These are phyloP conservation scores for Terfezia boudieri DNA, from an alignment of 495 filamentous ascomycete species.

Conservation along the genomic window DNA sequence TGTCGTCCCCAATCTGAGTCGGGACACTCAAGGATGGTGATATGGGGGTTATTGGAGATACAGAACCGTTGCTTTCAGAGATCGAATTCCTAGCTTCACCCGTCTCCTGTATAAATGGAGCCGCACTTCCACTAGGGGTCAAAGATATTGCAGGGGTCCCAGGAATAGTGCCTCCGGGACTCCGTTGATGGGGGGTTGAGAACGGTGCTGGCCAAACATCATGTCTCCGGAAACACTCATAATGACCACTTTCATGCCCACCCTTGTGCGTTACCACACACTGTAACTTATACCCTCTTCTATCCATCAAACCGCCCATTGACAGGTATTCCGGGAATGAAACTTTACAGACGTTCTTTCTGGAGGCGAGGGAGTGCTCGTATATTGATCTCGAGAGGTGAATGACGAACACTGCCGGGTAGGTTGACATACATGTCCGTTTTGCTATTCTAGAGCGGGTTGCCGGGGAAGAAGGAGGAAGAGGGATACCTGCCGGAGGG, in stretches of 20 bases:
- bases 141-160: constrained; percentile 19
- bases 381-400: constrained; percentile 87
- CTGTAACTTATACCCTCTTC: constrained; percentile 62
- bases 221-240: constrained; percentile 91
- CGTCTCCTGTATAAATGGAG: background rate
- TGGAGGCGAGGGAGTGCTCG: constrained; percentile 45
- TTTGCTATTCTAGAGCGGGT: constrained; percentile 69
- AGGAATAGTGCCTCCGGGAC: constrained; percentile 31
- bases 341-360: constrained; percentile 87
- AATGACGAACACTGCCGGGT: constrained; percentile 73
- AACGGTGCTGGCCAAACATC: constrained; percentile 44
- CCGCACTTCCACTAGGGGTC: constrained; percentile 8
- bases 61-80: constrained; percentile 1
- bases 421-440: constrained; percentile 61
- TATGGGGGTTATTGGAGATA: background rate
- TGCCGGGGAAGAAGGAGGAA: constrained; percentile 50
- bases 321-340: constrained; percentile 66
- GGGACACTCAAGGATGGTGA: background rate
- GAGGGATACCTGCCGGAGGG: constrained; percentile 40
- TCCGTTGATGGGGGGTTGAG: constrained; percentile 37
- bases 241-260: constrained; percentile 88
- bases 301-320: constrained; percentile 56
- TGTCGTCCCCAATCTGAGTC: background rate
- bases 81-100: background rate
- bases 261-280: constrained; percentile 86